These are phyloP conservation scores for Epichloe aotearoae DNA, from an alignment of 2,329 filamentous ascomycete genomes.

Conservation along the genomic window DNA sequence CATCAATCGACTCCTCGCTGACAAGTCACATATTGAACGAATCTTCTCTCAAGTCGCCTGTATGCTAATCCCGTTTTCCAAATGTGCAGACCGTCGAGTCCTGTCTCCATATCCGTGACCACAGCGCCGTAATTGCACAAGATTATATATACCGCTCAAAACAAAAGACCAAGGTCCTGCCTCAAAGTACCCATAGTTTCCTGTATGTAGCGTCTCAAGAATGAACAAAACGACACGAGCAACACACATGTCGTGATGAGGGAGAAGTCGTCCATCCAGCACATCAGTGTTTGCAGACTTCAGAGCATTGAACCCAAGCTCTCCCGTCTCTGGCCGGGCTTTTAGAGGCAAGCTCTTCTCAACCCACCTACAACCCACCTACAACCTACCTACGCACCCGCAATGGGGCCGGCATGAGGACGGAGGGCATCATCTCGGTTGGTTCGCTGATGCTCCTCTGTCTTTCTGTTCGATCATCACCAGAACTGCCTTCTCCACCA, in stretches of 20 bases:
- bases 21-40: constrained; percentile 5
- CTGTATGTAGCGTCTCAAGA: too few relatives aligned
- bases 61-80: constrained; percentile 4
- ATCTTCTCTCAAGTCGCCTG: not conserved
- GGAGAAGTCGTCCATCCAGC: not conserved
- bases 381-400: constrained; percentile 17
- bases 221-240: not conserved
- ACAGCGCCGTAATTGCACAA: not conserved
- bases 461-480: constrained; percentile 42
- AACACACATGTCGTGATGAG: not conserved
- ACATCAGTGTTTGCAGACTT: not conserved
- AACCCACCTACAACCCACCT: too few relatives aligned
- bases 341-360: not conserved
- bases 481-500: constrained; percentile 35
- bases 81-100: not conserved
- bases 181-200: not conserved
- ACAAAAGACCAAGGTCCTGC: not conserved
- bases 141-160: not conserved
- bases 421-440: constrained; percentile 19
- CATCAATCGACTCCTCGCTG: constrained; percentile 6
- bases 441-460: constrained; percentile 41
- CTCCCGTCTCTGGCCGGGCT: not conserved
- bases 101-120: not conserved
- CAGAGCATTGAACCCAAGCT: not conserved
- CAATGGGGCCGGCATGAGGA: constrained; percentile 22